Evolutionary conservation across 1,139 yeast genomes (phyloP).

Genomic region (Candida neerlandica): DNA sequence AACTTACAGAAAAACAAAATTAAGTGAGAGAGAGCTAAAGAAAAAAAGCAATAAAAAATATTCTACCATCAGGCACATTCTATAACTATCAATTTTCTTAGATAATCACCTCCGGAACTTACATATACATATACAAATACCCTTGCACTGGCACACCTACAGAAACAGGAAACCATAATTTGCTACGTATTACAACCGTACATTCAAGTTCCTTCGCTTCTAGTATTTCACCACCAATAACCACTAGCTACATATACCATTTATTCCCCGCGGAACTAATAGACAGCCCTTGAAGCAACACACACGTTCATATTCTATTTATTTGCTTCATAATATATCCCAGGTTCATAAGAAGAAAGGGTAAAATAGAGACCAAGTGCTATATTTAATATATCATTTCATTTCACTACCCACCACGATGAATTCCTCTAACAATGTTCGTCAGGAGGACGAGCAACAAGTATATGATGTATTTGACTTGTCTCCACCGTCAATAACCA

Average conservation of each 20-base stretch:
- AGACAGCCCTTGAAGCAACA: not conserved
- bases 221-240: too few species aligned
- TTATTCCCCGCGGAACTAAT: not conserved
- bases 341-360: too few species aligned
- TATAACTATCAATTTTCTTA: not conserved
- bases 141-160: not conserved
- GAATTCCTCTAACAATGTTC: not conserved
- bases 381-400: not conserved
- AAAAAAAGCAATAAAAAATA: slow-evolving; percentile 1
- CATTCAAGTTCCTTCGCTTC: too few species aligned
- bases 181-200: too few species aligned
- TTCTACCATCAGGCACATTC: not conserved
- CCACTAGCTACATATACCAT: too few species aligned
- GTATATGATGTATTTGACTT: slow-evolving; percentile 26
- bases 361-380: not conserved
- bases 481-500: slow-evolving; percentile 18
- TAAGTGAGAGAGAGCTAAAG: not conserved
- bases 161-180: not conserved
- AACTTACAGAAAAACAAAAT: not conserved
- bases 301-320: not conserved
- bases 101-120: not conserved
- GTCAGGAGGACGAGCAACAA: slow-evolving; percentile 27
- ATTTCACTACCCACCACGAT: not conserved
- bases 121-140: not conserved
- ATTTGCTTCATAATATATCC: not conserved